A percentile compares a stretch with the other conserved stretches of the same genome.
These are phyloP conservation scores for Candida ulmi DNA, from an alignment of 805 yeast genomes.

Conservation along the genomic window DNA sequence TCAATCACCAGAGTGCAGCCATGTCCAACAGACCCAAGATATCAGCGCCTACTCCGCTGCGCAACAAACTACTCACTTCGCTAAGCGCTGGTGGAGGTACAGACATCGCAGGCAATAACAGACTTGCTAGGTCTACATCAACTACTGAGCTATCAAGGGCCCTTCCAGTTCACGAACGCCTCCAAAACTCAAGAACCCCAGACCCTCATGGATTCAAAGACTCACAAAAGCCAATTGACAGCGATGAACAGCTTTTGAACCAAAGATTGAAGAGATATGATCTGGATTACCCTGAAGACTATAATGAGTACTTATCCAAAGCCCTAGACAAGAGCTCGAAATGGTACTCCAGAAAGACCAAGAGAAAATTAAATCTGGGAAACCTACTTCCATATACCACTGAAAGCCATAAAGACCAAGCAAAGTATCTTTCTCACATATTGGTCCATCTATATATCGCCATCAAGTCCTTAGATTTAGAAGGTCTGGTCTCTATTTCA, in stretches of 20 bases:
- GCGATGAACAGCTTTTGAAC: constrained; percentile 18
- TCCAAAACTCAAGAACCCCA: constrained; percentile 18
- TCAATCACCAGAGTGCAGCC: neutral
- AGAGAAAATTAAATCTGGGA: constrained; percentile 27
- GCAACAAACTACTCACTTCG: constrained; percentile 10
- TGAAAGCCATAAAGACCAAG: constrained; percentile 64
- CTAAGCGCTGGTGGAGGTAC: neutral
- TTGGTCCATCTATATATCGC: constrained; percentile 76
- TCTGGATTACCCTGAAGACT: constrained; percentile 46
- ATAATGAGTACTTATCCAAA: constrained; percentile 24
- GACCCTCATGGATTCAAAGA: constrained; percentile 14
- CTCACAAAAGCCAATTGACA: constrained; percentile 1
- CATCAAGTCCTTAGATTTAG: constrained; percentile 65
- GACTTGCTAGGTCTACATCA: constrained; percentile 12
- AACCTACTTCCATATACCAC: constrained; percentile 65
- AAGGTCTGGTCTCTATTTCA: constrained; percentile 61
- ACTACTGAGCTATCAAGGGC: constrained; percentile 7
- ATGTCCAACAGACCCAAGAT: constrained; percentile 10
- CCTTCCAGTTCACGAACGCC: constrained; percentile 4
- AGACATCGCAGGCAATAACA: neutral
- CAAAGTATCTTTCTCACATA: constrained; percentile 73
- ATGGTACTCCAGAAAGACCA: constrained; percentile 32
- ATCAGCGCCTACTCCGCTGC: constrained; percentile 20
- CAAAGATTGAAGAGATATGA: constrained; percentile 35
- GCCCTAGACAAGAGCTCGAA: constrained; percentile 29